Conservation (phyloP, 148 eudicot species). For the Spergularia bocconei region DNA sequence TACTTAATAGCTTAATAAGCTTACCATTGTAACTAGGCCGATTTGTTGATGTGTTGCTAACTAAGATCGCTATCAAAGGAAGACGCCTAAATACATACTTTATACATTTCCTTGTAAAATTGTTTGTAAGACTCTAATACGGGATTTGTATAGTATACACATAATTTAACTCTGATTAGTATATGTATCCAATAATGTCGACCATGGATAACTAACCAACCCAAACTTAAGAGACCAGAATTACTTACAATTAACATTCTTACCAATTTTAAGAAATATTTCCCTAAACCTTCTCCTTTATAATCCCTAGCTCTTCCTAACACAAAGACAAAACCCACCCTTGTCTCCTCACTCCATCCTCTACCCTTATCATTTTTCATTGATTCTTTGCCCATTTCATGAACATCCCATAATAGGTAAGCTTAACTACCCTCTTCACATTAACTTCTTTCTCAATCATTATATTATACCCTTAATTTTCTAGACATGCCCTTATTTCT, state of each 20-base stretch:
- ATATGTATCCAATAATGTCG: too few species aligned
- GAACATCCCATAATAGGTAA: constrained; percentile 4
- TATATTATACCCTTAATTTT: not conserved
- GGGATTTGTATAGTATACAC: too few species aligned
- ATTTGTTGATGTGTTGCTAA: too few species aligned
- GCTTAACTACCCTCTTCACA: not conserved
- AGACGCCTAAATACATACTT: too few species aligned
- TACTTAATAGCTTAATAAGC: too few species aligned
- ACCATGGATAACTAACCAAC: constrained; percentile 8
- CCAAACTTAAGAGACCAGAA: not conserved
- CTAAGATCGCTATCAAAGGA: too few species aligned
- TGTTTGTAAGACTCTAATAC: too few species aligned
- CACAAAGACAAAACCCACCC: constrained; percentile 23
- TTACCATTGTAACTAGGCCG: too few species aligned
- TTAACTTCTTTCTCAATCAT: not conserved
- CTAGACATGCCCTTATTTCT: not conserved
- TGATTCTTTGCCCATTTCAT: not conserved
- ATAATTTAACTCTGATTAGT: too few species aligned
- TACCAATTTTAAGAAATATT: not conserved
- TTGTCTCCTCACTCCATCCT: constrained; percentile 16
- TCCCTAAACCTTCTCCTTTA: constrained; percentile 14
- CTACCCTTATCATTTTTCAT: constrained; percentile 8
- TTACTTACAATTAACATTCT: not conserved
- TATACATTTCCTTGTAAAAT: too few species aligned
- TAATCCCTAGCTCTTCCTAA: constrained; percentile 19